Base-by-base conservation (phyloP, 2,329 filamentous ascomycete species). In the Fusarium torreyae region DNA sequence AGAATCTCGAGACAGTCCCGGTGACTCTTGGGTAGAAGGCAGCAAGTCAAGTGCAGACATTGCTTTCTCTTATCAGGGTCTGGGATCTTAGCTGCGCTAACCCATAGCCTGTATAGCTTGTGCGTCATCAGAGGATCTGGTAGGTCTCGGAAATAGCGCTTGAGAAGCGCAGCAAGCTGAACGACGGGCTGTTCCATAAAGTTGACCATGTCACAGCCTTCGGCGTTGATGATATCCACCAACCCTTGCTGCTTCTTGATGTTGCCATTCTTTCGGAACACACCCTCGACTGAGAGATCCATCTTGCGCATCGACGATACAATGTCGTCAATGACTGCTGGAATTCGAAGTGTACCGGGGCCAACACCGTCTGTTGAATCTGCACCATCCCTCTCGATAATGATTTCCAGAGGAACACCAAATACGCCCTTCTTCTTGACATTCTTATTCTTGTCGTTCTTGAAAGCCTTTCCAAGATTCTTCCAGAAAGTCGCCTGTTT, bases 261-360 rank as follows among this genome's bases (percentile, higher is more conserved):
- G 80, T 98, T 99, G 74, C 96, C 96, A 75, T 98, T 99, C 86
- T 99, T 99, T 73, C 96, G 91, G 88, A 99, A 99, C 22, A 99
- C 94, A 74, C 96, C 96, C 80, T 99, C 96, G 2, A 99, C 94
- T 3, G 95, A 98, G 83, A 99, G 94, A 79, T 99, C 96, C 94
- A 99, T 98, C 80, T 95, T 96, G 74, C 94, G 91, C 93, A 99
- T 97, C 14, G 94, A 94, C 6, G 93, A 92, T 38, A 99, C 91
- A 49, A 95, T 91, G 77, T 98, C 95, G 75, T 98, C 95, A n/a
- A 99, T 88, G 53, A 99, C 86, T n/a, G 94, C 92, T 4, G 96
- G 96, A 42, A 99, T 93, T 54, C 94, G 92, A 58, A 99, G 85
- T 15, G 94, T 92, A 18, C 94, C 95, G 13, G 96, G 94, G 1